Evolutionary conservation across 2,329 filamentous ascomycete genomes (phyloP).

Genomic region (Claviceps sp.): DNA sequence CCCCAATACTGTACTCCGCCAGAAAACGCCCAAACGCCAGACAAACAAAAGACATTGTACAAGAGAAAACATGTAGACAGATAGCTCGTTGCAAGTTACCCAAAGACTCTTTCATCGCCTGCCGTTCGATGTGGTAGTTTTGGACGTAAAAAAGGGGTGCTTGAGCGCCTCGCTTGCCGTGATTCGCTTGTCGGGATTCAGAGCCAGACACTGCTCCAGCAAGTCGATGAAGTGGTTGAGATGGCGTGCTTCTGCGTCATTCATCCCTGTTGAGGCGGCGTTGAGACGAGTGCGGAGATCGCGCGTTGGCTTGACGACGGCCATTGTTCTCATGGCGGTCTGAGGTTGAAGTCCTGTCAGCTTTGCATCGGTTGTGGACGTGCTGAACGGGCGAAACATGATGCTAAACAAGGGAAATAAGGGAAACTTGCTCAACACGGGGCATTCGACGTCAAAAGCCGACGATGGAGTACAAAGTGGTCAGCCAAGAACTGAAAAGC

Average conservation of each 20-base stretch:
- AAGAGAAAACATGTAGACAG: not conserved
- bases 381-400: not conserved
- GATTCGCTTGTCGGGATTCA: conserved; percentile 88
- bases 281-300: conserved; percentile 72
- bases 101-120: not conserved
- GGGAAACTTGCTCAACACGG: not conserved
- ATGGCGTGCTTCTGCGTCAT: conserved; percentile 61
- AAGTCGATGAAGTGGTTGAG: conserved; percentile 75
- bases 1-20: too few species aligned
- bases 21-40: not conserved
- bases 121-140: conserved; percentile 1
- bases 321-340: conserved; percentile 54
- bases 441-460: too few species aligned
- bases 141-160: conserved; percentile 67
- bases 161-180: conserved; percentile 74
- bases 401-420: not conserved
- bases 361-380: not conserved
- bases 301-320: conserved; percentile 60
- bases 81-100: not conserved
- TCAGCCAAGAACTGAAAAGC: not conserved
- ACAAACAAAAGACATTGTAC: not conserved
- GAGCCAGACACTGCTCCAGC: conserved; percentile 71
- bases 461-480: too few species aligned
- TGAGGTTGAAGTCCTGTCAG: conserved; percentile 17
- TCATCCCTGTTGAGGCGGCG: conserved; percentile 60